Evolutionary conservation across 441 rosid species (phyloP), one percentile per base, ranked within the genome.

Genomic region (Geranium incanum): DNA sequence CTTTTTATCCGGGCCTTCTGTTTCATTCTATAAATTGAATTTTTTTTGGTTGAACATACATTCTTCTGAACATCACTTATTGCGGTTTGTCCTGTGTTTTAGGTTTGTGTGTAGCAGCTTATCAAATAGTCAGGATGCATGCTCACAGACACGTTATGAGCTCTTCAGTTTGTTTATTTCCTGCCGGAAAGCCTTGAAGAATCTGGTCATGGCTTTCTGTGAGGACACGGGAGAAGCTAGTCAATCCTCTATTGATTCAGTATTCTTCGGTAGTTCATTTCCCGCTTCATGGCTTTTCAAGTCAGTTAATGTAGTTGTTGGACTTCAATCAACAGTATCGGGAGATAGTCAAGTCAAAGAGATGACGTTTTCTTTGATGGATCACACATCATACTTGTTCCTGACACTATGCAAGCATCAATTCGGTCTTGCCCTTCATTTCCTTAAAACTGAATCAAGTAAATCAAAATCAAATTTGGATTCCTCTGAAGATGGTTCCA

Each of bases 131-230:
- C 82, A 74, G 68, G 79, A 74, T 77, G 74, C 79, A 65, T 76
- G 77, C 68, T 71, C 75, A 50, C 60, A 48, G 77, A 76, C 71
- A 70, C 72, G 65, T 72, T 78, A 76, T 36, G 80, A 86, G 72
- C 84, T 87, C 78, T 75, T 87, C 76, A 83, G 78, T 65, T 84
- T 95, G 80, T 81, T 90, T 76, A 66, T 89, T 37, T 76, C 89
- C 73, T 87, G 92, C 81, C 89, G 92, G 71, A 84, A 85, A 87
- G 82, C 97, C 72, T 79, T 89, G 85, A 92, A 89, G 79, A 77
- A 72, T 78, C 76, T 87, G 75, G 66, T 82, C 64, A 82, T 78
- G 81, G 75, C 78, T 74, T 86, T 84, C 71, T 83, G 81, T 52
- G 81, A 85, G 74, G 82, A 84, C 71, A 82, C 77, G 71, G 66